Evolutionary conservation across 192 early-diverging fungal genomes (phyloP).

Genomic region (Coemansia reversa): DNA sequence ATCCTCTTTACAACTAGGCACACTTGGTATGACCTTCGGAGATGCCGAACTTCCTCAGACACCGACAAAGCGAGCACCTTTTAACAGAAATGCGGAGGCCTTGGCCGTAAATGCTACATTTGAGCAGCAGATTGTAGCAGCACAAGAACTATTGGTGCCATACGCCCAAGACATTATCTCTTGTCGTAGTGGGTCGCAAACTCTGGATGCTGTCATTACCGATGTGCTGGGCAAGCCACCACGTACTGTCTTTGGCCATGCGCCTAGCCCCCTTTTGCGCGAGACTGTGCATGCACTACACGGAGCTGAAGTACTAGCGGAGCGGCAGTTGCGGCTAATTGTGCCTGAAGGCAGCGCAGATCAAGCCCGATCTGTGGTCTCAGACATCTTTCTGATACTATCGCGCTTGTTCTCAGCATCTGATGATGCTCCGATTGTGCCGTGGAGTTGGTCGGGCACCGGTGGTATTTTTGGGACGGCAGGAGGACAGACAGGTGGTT

Average conservation of each 20-base stretch:
- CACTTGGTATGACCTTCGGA: not conserved
- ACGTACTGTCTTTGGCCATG: conserved; percentile 18
- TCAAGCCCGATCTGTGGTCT: conserved; percentile 25
- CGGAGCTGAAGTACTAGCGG: conserved; percentile 27
- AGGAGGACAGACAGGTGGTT: not conserved
- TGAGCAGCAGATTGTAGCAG: conserved; percentile 22
- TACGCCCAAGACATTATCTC: conserved; percentile 16
- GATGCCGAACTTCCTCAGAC: conserved; percentile 12
- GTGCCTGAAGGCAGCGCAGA: conserved; percentile 31
- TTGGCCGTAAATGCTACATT: conserved; percentile 14
- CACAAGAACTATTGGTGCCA: conserved; percentile 20
- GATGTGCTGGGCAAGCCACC: conserved; percentile 16
- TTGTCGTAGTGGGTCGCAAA: conserved; percentile 25
- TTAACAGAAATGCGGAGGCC: not conserved
- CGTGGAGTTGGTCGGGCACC: not conserved
- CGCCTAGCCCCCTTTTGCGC: conserved; percentile 7
- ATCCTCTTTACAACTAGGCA: not conserved
- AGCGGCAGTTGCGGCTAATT: conserved; percentile 39
- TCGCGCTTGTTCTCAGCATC: conserved; percentile 25
- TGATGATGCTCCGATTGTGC: not conserved
- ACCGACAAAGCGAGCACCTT: conserved; percentile 18
- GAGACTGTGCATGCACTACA: conserved; percentile 22
- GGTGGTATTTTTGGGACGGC: not conserved
- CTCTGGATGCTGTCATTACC: conserved; percentile 14
- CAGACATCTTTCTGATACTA: conserved; percentile 26